These are phyloP conservation scores for Ampelomyces quisqualis DNA, from an alignment of 2,329 filamentous ascomycete genomes.

Conservation along the genomic window DNA sequence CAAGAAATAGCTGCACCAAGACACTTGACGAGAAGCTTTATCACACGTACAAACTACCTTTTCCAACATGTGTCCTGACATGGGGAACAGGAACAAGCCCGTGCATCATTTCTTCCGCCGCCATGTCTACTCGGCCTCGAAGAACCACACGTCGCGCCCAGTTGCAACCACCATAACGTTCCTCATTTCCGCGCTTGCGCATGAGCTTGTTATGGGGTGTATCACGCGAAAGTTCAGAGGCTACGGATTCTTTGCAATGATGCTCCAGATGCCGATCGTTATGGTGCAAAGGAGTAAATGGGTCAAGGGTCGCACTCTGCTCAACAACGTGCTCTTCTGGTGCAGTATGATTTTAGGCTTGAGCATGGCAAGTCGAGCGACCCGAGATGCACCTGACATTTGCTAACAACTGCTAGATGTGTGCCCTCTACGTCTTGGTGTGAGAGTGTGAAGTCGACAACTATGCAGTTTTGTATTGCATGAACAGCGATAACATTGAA, in stretches of 20 bases:
- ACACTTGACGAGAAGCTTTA: too few species aligned
- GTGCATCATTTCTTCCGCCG: constrained; percentile 93
- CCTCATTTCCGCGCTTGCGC: constrained; percentile 81
- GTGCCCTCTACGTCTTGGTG: constrained; percentile 44
- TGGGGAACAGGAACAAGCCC: constrained; percentile 99
- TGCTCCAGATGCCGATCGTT: constrained; percentile 96
- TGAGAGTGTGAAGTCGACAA: constrained; percentile 9
- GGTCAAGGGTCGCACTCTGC: constrained; percentile 70
- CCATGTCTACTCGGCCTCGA: constrained; percentile 86
- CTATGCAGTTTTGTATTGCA: background rate
- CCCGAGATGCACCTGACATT: background rate
- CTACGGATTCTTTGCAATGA: constrained; percentile 92
- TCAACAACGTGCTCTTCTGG: constrained; percentile 82
- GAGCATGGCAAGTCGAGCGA: constrained; percentile 63
- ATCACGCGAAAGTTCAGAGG: constrained; percentile 96
- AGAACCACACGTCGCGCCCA: constrained; percentile 71
- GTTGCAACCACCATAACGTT: constrained; percentile 89
- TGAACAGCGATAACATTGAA: background rate
- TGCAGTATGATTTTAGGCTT: constrained; percentile 85
- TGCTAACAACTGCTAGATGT: constrained; percentile 36
- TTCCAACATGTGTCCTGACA: too few species aligned
- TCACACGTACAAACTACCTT: too few species aligned
- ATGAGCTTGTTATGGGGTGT: constrained; percentile 96
- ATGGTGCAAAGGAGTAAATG: constrained; percentile 79
- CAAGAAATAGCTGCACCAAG: too few species aligned